These are phyloP conservation scores for Xylaria sp. DNA, from an alignment of 2,329 filamentous ascomycete genomes.

Conservation along the genomic window DNA sequence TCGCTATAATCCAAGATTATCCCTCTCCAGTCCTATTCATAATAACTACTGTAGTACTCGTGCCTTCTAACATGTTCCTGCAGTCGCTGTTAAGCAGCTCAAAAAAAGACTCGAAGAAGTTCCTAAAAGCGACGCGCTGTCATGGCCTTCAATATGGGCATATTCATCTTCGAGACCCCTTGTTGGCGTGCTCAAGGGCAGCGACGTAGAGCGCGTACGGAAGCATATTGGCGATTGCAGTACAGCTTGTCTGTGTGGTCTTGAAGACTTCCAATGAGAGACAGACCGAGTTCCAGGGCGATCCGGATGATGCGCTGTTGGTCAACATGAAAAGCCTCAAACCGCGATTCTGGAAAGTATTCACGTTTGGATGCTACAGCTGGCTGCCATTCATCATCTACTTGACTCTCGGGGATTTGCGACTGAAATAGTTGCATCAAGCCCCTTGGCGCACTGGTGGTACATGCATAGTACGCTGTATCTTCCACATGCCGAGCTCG, in stretches of 20 bases:
- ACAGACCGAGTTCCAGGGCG: no score
- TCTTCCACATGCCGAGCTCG: no score
- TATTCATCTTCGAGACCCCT: constrained; percentile 31
- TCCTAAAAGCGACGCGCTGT: constrained; percentile 16
- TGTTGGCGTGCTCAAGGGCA: constrained; percentile 26
- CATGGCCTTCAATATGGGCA: constrained; percentile 33
- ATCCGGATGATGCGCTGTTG: not conserved
- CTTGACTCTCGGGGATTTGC: not conserved
- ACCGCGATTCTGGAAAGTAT: no score
- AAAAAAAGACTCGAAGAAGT: constrained; percentile 38
- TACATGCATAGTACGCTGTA: no score
- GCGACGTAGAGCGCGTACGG: constrained; percentile 17
- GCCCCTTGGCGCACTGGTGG: not conserved
- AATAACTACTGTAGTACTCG: not conserved
- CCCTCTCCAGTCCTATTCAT: not conserved
- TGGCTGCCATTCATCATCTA: no score
- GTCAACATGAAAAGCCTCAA: not conserved
- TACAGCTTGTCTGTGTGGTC: constrained; percentile 27
- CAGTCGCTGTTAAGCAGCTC: constrained; percentile 60
- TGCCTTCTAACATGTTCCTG: constrained; percentile 20
- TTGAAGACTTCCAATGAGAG: constrained; percentile 22
- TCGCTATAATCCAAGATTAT: not conserved
- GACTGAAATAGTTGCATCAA: not conserved
- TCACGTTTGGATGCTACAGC: no score
- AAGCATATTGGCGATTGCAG: constrained; percentile 31